phyloP scores from a whole-genome alignment of 2,329 filamentous ascomycete species.

The Aspergillus sojae region DNA sequence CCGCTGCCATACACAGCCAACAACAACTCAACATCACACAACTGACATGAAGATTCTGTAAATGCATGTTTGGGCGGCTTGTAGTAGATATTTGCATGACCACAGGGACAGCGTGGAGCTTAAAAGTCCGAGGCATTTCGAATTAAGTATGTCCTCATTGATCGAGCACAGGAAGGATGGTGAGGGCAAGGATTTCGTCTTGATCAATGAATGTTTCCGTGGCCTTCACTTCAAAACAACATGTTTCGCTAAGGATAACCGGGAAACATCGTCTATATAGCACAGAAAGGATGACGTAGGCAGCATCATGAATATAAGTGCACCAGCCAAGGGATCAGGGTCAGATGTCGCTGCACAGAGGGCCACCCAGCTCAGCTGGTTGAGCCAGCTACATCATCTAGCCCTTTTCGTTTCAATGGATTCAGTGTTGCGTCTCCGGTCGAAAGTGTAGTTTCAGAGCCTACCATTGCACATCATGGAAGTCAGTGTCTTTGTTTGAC shows the following conservation, averaged over 20 bases:
- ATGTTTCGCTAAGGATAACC: background rate
- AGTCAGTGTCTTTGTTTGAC: conserved; percentile 27
- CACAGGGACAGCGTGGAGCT: background rate
- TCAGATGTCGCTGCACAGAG: background rate
- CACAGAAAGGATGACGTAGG: background rate
- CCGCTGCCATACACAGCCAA: conserved; percentile 24
- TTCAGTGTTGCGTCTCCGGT: conserved; percentile 24
- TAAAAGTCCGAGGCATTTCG: background rate
- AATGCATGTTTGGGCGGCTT: background rate
- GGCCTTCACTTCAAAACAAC: background rate
- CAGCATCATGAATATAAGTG: background rate
- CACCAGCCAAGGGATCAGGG: background rate
- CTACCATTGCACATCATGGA: conserved; percentile 33
- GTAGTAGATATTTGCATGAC: background rate
- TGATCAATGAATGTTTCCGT: background rate
- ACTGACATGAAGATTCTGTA: background rate
- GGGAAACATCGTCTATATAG: background rate
- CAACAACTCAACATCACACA: conserved; percentile 10
- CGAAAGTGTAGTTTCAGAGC: conserved; percentile 18
- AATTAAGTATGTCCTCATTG: background rate
- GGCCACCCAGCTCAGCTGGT: background rate
- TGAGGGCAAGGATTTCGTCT: background rate
- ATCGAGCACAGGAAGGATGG: background rate
- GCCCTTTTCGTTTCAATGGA: conserved; percentile 39
- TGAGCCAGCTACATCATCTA: conserved; percentile 18